Base-by-base conservation (phyloP, 2,329 filamentous ascomycete species). In the Penicillium sp. region DNA sequence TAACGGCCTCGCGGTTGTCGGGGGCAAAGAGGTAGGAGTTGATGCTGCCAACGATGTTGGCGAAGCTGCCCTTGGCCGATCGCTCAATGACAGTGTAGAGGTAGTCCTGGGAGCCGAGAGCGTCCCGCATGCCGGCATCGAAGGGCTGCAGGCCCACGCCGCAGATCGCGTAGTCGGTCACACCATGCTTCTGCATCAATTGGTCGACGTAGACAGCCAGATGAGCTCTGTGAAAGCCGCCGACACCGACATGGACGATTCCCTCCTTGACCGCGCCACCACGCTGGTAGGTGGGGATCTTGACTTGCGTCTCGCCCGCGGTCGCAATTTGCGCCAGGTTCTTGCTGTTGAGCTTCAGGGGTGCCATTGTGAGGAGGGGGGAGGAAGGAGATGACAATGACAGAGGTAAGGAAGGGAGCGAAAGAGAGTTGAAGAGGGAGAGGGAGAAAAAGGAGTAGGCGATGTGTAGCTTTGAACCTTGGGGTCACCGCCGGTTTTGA, bases 1-100 rank as follows among this genome's bases (percentile, higher is more conserved):
- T 78, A 61, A 84, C 81, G 38, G 81, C 80, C 73, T 82, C 76
- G 52, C 79, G 78, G 70, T 83, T 67, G 64, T 83, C 82, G 5
- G 82, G 81, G 0, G 82, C 82, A 59, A 80, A 84, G 48, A 84
- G 75, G 74, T 78, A 84, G 5, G 77, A 81, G 63, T 78, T 82
- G 76, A 84, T 83, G 74, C 81, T 82, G 65, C 82, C 82, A 25
- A 84, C 69, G 15, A 84, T 75, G 51, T 80, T 73, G 66, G 82
- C 79, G 50, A 67, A 66, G 76, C 77, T 84, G 51, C 82, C 81
- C 61, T 77, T 75, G 60, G 80, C 81, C 1, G 81, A 82, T n/a
- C 82, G 82, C 75, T 84, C 82, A 43, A 84, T 77, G 55, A 84
- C 76, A 8, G 82, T 84, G 76, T 84, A 84, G 28, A 84, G 76